Percentiles rank a stretch among this genome's conserved stretches.
Conservation (phyloP, 2,329 filamentous ascomycete genomes). For the Fonsecaea erecta region DNA sequence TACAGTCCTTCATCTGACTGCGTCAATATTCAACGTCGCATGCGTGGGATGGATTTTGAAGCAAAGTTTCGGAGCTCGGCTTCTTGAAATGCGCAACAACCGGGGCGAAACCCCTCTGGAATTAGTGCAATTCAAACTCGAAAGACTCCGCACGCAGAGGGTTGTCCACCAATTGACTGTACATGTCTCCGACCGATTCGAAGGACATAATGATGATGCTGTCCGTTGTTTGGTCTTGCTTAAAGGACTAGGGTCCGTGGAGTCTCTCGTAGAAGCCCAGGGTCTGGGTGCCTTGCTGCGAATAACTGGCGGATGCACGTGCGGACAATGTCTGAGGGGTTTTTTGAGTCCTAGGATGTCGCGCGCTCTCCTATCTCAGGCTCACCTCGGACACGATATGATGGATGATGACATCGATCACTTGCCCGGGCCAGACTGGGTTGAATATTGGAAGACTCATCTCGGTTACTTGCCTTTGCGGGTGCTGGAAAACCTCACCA, state of each 20-base stretch:
- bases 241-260: conserved; percentile 23
- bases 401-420: conserved; percentile 34
- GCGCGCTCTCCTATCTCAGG: conserved; percentile 40
- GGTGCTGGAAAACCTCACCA: conserved; percentile 40
- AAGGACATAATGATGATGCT: conserved; percentile 40
- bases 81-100: conserved; percentile 39
- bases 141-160: conserved; percentile 39
- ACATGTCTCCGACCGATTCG: conserved; percentile 43
- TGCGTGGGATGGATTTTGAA: conserved; percentile 41
- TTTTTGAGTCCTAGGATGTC: conserved; percentile 48
- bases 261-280: conserved; percentile 18
- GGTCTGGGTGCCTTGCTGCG: conserved; percentile 33
- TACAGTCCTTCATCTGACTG: conserved; percentile 41
- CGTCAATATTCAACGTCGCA: conserved; percentile 36
- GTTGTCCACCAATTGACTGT: conserved; percentile 15
- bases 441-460: conserved; percentile 27
- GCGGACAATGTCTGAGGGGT: conserved; percentile 44
- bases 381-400: conserved; percentile 38
- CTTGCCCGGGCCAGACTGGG: conserved; percentile 29
- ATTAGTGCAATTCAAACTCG: conserved; percentile 40
- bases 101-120: conserved; percentile 45
- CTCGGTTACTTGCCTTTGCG: conserved; percentile 36
- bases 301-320: conserved; percentile 47
- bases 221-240: conserved; percentile 40
- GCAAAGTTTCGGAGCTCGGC: conserved; percentile 28